Evolutionary conservation across 1,284 basidiomycete genomes (phyloP), one percentile per base, ranked within the genome.

Genomic region (Schizophyllum commune): DNA sequence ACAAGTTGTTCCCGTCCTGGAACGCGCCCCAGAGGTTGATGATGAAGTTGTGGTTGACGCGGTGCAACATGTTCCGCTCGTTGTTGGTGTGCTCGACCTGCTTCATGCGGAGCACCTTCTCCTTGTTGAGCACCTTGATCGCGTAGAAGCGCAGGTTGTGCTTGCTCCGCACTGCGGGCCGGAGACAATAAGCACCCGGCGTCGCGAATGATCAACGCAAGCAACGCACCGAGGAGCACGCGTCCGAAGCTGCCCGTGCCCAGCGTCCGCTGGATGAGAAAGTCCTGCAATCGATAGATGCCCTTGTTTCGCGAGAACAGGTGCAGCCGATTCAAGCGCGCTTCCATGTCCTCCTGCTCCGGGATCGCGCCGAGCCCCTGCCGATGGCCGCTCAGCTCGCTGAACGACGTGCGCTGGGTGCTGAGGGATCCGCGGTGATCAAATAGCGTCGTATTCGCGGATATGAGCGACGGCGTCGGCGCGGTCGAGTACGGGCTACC

Each of bases 21-120:
- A 99, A 99, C 0, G 93, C 92, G 27, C 96, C 97, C 96, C 96
- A 99, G 5, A 99, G 84, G 70, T 98, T 99, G 77, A 99, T 89
- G 65, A 99, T 91, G 77, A 99, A 99, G 1, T 96, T 92, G 73
- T 98, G 95, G 59, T 96, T 88, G 0, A 97, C 92, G 32, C 86
- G 83, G 61, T 91, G 86, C 55, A 99, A 84, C 80, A 99, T 94
- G 63, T 85, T 84, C 68, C 94, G 88, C 76, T 99, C 96, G 67
- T 94, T 96, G 72, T 96, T 97, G 32, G 96, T 98, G 72, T 99
- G 96, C 69, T 98, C 94, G 60, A 98, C 88, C 73, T 99, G 96
- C 79, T 98, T 98, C 83, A 94, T 92, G 69, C 84, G 86, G 63
- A 96, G 94, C 60, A 99, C 93, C 71, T 94, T 92, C 65, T 97